Evolutionary conservation across 2,329 filamentous ascomycete genomes (phyloP), one percentile per base, ranked within the genome.

Genomic region (Aspergillus sp.): DNA sequence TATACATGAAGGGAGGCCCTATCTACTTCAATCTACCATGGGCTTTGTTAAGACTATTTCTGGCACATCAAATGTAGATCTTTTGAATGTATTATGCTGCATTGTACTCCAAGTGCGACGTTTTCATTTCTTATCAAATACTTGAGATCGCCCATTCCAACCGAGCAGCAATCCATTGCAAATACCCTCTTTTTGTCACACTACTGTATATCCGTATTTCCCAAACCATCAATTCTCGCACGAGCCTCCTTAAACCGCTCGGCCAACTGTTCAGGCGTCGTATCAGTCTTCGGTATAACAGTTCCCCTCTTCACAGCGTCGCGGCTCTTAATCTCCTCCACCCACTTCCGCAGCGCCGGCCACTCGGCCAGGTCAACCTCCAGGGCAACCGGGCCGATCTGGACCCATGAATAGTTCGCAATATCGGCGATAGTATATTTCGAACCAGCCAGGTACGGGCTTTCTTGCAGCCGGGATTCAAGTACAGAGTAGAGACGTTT

Each of bases 361-460:
- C 64, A 75, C 49, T 72, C 68, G 6, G 52, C 53, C 6, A 75
- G 52, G 45, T 74, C 67, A 46, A 73, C 65, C 25, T 70, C 69
- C 49, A 74, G 45, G 1, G 60, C 47, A 4, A 39, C 5, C 3
- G 66, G 64, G 1, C 52, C 67, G 33, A 46, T 48, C 1, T 65
- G 64, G 6, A 80, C 71, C 80, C 80, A 82, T 3, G 69, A 65
- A 58, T 75, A 82, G 58, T 68, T 77, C 11, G 77, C 76, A 45
- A 81, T 73, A 61, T 82, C 79, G 9, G 78, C 79, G 59, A 81
- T 78, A 1, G 74, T 79, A 58, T 76, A 80, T 59, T 79, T 80
- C 31, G 71, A 63, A 0, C 79, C 79, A 0, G 79, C 78, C 1
- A 81, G 65, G 69, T 77, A 82, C 4, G 76, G 68, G 7, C 73